Percentiles rank a stretch among this genome's conserved stretches.
Evolutionary conservation across 1,284 basidiomycete genomes (phyloP).

Genomic region (Pterulicium gracile): DNA sequence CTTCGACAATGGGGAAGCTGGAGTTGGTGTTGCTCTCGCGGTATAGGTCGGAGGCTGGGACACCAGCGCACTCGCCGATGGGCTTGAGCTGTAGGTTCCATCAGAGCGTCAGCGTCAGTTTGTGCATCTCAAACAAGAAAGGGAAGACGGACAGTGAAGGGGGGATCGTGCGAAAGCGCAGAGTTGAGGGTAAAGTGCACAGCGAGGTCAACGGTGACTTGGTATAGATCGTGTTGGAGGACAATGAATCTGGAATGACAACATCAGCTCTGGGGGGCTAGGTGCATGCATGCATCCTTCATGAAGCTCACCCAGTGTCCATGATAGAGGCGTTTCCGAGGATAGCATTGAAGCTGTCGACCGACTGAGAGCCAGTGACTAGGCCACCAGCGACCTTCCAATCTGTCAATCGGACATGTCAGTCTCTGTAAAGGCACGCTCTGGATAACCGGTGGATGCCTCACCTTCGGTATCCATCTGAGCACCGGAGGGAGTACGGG

Average conservation of each 20-base stretch:
- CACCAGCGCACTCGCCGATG: constrained; percentile 52
- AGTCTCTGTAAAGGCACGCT: no score
- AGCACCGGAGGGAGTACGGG: constrained; percentile 39
- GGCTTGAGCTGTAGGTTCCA: constrained; percentile 40
- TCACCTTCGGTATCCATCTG: constrained; percentile 76
- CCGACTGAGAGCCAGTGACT: constrained; percentile 47
- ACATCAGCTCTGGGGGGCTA: background rate
- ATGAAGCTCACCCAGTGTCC: constrained; percentile 41
- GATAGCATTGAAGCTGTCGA: constrained; percentile 48
- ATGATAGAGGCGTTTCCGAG: constrained; percentile 48
- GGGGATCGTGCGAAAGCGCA: constrained; percentile 47
- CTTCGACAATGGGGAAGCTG: constrained; percentile 40
- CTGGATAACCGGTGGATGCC: constrained; percentile 5
- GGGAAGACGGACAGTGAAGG: constrained; percentile 39
- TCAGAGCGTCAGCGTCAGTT: constrained; percentile 3
- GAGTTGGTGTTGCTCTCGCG: constrained; percentile 51
- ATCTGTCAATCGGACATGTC: constrained; percentile 37
- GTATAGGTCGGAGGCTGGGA: constrained; percentile 47
- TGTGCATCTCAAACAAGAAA: background rate
- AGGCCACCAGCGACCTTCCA: constrained; percentile 74
- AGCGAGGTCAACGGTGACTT: constrained; percentile 81
- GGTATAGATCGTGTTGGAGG: constrained; percentile 79
- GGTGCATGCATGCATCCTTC: background rate
- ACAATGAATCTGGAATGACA: constrained; percentile 68
- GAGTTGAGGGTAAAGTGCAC: constrained; percentile 77